Evolutionary conservation across 441 rosid genomes (phyloP), one percentile per base, ranked within the genome.

Genomic region (Croton setiger): DNA sequence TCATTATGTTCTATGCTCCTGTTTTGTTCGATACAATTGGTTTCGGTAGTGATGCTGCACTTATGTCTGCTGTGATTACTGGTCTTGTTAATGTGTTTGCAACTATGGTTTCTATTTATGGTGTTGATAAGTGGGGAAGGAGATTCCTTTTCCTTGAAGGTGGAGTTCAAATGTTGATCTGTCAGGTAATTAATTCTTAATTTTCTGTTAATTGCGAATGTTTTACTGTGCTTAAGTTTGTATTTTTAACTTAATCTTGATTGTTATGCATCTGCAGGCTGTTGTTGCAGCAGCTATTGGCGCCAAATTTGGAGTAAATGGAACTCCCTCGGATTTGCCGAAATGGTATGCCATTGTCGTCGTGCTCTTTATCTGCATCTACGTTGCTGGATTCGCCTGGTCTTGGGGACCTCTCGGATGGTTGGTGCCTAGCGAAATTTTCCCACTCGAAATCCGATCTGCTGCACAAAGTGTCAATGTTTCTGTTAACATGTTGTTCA

Each of bases 401-500:
- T 93, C 98, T 0, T 93, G 97, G 98, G 97, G 97, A 2, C 97
- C 98, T 2, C 86, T 93, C 0, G 97, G 96, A 4, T 93, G 97
- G 97, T 59, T 91, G 45, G 97, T 91, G 0, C 97, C 98, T 0
- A 89, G 97, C 66, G 98, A 93, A 79, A 93, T 93, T 39, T 93
- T 91, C 81, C 97, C 98, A 11, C 64, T 88, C 31, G 98, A 91
- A 63, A 89, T 93, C 59, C 80, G 97, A 37, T 93, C 97, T 0
- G 97, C 97, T 1, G 97, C 96, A 0, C 97, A 93, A 72, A 89
- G 97, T 67, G 51, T 93, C 56, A 91, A 83, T 1, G 97, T 93
- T 7, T 91, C 94, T 0, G 90, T 91, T 53, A 93, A 89, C 84
- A 93, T 93, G 97, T 15, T 91, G 21, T 89, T 88, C 86, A 93